A percentile compares a stretch with the other conserved stretches of the same genome.
Conservation (phyloP, 139 green algal genomes). For the Edaphochlamys debaryana region DNA sequence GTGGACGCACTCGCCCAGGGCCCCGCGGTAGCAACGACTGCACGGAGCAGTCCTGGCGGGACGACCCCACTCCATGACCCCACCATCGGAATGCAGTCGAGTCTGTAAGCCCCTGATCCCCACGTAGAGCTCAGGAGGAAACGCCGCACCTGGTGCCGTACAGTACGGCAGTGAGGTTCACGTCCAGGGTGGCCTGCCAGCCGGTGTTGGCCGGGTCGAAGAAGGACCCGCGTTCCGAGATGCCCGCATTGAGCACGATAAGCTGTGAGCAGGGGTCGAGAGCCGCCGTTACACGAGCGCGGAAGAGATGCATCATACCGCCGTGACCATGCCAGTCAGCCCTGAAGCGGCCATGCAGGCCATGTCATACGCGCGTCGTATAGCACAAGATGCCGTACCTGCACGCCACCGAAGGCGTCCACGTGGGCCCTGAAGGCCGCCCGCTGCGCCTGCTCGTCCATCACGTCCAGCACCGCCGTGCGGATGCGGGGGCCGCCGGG, state of each 20-base stretch:
- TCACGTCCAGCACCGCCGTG: conserved; percentile 53
- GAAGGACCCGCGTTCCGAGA: conserved; percentile 69
- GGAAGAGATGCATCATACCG: background rate
- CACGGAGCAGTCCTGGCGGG: too few relatives aligned
- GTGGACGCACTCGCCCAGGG: too few relatives aligned
- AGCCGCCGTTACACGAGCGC: too few relatives aligned
- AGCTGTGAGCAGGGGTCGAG: conserved; percentile 51
- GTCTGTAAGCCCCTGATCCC: too few relatives aligned
- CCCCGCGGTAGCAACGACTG: too few relatives aligned
- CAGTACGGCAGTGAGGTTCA: conserved; percentile 77
- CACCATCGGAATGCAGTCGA: too few relatives aligned
- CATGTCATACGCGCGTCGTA: too few relatives aligned
- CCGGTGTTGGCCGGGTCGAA: conserved; percentile 36
- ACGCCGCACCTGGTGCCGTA: background rate
- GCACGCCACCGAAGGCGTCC: conserved; percentile 11
- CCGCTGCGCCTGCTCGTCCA: conserved; percentile 42
- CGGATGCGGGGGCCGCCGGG: background rate
- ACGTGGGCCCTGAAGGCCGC: conserved; percentile 63
- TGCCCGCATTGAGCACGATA: conserved; percentile 82
- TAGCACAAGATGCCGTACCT: background rate
- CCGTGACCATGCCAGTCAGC: too few relatives aligned
- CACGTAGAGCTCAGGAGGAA: too few relatives aligned
- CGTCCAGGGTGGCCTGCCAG: conserved; percentile 72
- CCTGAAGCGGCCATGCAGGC: too few relatives aligned
- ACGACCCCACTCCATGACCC: too few relatives aligned